Conservation (phyloP, 805 yeast species). For the Maudiozyma barnettii region DNA sequence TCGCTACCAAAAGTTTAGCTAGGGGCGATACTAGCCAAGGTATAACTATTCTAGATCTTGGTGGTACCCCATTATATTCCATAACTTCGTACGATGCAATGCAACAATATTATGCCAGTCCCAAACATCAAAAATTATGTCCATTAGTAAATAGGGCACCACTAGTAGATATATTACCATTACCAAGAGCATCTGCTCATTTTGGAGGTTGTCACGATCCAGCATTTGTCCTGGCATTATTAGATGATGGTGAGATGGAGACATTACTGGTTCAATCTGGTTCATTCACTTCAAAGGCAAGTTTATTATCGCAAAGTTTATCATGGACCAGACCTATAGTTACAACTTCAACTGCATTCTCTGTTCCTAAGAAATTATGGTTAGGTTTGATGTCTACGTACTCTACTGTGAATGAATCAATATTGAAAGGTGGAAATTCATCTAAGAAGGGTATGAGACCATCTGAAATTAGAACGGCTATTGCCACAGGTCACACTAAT, state of each 20-base stretch:
- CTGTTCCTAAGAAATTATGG: constrained; percentile 63
- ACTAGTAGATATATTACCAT: constrained; percentile 39
- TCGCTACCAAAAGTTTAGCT: constrained; percentile 52
- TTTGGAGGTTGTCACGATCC: constrained; percentile 80
- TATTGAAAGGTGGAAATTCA: constrained; percentile 72
- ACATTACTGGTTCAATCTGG: constrained; percentile 53
- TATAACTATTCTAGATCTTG: constrained; percentile 59
- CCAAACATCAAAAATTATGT: constrained; percentile 44
- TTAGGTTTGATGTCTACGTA: constrained; percentile 51
- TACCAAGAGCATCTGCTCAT: constrained; percentile 61
- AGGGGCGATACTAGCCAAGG: constrained; percentile 33
- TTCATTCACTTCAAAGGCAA: constrained; percentile 39
- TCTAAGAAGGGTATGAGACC: constrained; percentile 39
- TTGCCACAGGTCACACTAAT: constrained; percentile 79
- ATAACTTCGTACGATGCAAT: constrained; percentile 77
- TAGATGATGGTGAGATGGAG: constrained; percentile 58
- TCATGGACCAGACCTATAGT: constrained; percentile 71
- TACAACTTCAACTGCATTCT: constrained; percentile 44
- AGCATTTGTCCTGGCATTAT: constrained; percentile 43
- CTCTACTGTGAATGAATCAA: constrained; percentile 27
- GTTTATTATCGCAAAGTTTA: constrained; percentile 70
- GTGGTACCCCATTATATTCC: constrained; percentile 67
- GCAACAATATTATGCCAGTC: constrained; percentile 62
- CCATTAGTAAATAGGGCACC: constrained; percentile 43
- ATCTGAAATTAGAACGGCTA: constrained; percentile 43